Conservation (phyloP, 371 early-diverging fungal species). For the Rhizopus microsporus region DNA sequence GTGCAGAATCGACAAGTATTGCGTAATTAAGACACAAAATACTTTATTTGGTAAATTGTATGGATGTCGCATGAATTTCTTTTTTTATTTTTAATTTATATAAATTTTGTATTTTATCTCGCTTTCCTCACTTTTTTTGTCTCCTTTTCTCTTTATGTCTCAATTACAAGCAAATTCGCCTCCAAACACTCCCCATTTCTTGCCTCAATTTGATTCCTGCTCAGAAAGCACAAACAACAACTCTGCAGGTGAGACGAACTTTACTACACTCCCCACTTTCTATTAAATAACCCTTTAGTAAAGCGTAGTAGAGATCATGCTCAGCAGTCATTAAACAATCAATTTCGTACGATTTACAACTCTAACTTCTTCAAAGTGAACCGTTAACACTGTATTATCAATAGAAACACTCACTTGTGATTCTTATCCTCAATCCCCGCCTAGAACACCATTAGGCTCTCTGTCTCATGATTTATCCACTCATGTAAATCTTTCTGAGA, state of each 20-base stretch:
- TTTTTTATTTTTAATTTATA: background rate
- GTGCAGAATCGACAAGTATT: background rate
- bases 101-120: slow-evolving; percentile 1
- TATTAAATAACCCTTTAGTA: background rate
- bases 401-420: slow-evolving; percentile 27
- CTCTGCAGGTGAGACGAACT: background rate
- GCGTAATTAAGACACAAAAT: slow-evolving; percentile 3
- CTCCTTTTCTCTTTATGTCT: background rate
- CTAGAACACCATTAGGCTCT: slow-evolving; percentile 29
- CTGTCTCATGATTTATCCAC: slow-evolving; percentile 16
- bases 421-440: slow-evolving; percentile 28
- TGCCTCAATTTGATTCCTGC: background rate
- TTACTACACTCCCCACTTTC: background rate
- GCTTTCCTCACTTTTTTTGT: background rate
- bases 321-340: background rate
- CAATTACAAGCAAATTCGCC: slow-evolving; percentile 1
- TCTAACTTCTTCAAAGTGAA: no score
- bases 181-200: background rate
- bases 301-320: slow-evolving; percentile 1
- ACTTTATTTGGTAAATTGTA: background rate
- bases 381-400: background rate
- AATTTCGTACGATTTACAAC: background rate
- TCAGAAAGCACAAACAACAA: background rate
- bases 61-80: slow-evolving; percentile 1
- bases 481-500: slow-evolving; percentile 18